phyloP scores from a whole-genome alignment of 345 rosid species.

The Eucalyptus microcorys region DNA sequence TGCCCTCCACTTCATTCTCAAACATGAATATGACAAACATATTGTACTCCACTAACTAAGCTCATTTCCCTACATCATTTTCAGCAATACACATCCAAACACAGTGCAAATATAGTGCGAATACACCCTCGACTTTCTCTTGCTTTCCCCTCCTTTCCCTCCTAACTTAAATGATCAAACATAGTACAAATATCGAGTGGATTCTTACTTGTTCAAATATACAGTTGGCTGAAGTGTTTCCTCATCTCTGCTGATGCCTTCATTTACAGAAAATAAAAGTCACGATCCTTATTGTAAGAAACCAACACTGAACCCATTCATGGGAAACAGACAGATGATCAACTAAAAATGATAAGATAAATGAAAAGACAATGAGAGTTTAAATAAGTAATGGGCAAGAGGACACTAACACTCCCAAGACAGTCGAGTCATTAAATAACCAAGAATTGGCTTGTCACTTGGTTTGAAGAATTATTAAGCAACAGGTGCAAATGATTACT shows the following conservation, averaged over 20 bases:
- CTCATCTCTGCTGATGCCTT: constrained; percentile 75
- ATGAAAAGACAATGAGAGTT: not conserved
- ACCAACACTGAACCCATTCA: not conserved
- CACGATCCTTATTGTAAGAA: not conserved
- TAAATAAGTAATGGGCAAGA: not conserved
- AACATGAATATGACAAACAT: not conserved
- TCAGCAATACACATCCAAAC: not conserved
- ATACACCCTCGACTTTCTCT: not conserved
- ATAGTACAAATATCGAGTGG: not conserved
- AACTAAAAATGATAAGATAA: not conserved
- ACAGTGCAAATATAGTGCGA: not conserved
- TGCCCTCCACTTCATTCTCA: not conserved
- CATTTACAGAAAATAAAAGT: not conserved
- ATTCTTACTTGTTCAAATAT: constrained; percentile 78
- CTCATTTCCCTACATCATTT: not conserved
- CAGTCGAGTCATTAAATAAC: not conserved
- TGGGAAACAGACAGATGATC: not conserved
- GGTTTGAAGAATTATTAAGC: not conserved
- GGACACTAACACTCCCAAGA: not conserved
- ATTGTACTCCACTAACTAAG: not conserved
- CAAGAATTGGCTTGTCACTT: not conserved
- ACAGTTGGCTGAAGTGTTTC: constrained; percentile 76
- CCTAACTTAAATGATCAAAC: not conserved
- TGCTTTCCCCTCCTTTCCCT: not conserved
- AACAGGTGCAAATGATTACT: not conserved